A percentile compares a stretch with the other conserved stretches of the same genome.
These are phyloP conservation scores for Cnidoscolus chayamansa DNA, from an alignment of 441 rosid species.

Conservation along the genomic window DNA sequence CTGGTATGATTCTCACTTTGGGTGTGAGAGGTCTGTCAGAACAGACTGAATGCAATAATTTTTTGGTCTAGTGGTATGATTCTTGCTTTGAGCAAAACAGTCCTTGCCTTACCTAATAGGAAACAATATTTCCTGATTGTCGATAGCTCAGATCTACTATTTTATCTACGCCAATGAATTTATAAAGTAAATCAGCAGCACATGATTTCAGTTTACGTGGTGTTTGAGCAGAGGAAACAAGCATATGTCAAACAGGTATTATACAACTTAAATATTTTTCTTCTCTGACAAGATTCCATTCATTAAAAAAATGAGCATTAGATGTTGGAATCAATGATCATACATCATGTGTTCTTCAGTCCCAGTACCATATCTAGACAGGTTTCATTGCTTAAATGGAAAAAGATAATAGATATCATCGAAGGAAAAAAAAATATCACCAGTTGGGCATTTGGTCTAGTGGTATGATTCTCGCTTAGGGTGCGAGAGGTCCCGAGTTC, in stretches of 20 bases:
- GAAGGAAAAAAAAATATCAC: too few species aligned
- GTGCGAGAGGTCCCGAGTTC: conserved; percentile 52
- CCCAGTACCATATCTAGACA: too few species aligned
- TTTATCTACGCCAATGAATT: background rate
- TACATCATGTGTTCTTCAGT: too few species aligned
- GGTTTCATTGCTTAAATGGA: too few species aligned
- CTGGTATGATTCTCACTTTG: conserved; percentile 94
- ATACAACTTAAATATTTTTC: background rate
- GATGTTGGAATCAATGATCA: too few species aligned
- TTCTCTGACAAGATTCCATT: background rate
- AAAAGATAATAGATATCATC: too few species aligned
- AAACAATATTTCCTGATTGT: too few species aligned
- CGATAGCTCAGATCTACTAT: conserved; percentile 35
- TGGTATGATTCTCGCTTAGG: conserved; percentile 69
- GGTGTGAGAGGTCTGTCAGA: conserved; percentile 67
- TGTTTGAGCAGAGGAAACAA: background rate
- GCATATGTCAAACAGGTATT: background rate
- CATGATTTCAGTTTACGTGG: background rate
- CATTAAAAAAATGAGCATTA: too few species aligned
- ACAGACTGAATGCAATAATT: too few species aligned
- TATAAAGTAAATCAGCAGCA: background rate
- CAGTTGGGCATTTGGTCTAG: conserved; percentile 34
- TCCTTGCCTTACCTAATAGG: conserved; percentile 81
- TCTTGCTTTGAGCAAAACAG: background rate
- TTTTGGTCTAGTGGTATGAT: too few species aligned